Evolutionary conservation across 2,329 filamentous ascomycete genomes (phyloP).

Genomic region (Samsoniella hepiali): DNA sequence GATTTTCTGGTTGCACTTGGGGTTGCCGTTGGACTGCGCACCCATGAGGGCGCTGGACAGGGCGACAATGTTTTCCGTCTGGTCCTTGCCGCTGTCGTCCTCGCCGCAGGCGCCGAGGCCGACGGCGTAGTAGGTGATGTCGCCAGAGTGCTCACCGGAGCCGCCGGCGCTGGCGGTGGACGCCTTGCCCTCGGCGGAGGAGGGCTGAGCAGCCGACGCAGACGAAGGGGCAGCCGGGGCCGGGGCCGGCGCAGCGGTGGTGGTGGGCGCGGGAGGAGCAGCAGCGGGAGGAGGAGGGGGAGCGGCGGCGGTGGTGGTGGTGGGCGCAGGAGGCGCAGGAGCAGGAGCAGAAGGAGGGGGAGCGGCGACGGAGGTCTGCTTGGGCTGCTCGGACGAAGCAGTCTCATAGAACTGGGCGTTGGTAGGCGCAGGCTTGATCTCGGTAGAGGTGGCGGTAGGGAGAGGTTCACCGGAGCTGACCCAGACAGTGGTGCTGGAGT

Average conservation of each 20-base stretch:
- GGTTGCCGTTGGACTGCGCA: conserved; percentile 60
- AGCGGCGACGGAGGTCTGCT: conserved; percentile 17
- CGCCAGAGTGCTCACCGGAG: conserved; percentile 46
- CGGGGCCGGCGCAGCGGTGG: conserved; percentile 18
- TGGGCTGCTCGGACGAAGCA: conserved; percentile 5
- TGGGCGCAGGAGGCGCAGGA: conserved; percentile 13
- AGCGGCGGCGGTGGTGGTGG: conserved; percentile 20
- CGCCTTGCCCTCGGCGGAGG: conserved; percentile 10
- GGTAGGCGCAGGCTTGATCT: conserved; percentile 26
- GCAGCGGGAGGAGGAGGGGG: conserved; percentile 16
- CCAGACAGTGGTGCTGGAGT: conserved; percentile 46
- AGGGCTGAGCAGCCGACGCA: conserved; percentile 21
- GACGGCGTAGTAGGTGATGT: conserved; percentile 71
- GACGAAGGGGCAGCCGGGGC: conserved; percentile 15
- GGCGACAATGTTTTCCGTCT: conserved; percentile 62
- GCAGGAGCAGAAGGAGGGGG: not conserved
- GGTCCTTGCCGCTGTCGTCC: conserved; percentile 56
- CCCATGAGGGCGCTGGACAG: conserved; percentile 65
- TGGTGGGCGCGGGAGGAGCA: conserved; percentile 21
- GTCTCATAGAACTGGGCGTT: conserved; percentile 32
- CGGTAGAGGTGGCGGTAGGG: conserved; percentile 26
- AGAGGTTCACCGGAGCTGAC: conserved; percentile 36
- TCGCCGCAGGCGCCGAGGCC: conserved; percentile 67
- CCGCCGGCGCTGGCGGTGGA: conserved; percentile 13
- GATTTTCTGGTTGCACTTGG: conserved; percentile 66